phyloP scores from a whole-genome alignment of 805 yeast genomes.

The Lipomyces orientalis region DNA sequence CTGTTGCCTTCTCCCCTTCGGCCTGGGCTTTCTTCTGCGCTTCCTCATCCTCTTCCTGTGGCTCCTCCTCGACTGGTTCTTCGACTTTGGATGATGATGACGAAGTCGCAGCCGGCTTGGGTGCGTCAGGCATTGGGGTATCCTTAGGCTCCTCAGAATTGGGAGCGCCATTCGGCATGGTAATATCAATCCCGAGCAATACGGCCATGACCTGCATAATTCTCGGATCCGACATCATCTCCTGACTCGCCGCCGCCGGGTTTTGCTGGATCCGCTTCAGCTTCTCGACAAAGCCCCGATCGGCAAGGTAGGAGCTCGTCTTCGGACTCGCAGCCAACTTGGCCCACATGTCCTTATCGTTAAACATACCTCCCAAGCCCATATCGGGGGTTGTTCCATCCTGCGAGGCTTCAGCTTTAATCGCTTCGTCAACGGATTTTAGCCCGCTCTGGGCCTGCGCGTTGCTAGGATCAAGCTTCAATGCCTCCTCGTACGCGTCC shows the following conservation, averaged over 20 bases:
- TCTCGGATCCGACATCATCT: conserved; percentile 79
- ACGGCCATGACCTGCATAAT: conserved; percentile 88
- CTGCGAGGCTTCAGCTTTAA: conserved; percentile 53
- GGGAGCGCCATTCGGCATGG: conserved; percentile 41
- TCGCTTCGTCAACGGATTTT: conserved; percentile 67
- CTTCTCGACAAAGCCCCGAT: conserved; percentile 80
- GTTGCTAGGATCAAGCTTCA: conserved; percentile 79
- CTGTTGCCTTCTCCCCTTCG: conserved; percentile 74
- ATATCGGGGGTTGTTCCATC: conserved; percentile 62
- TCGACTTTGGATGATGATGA: conserved; percentile 32
- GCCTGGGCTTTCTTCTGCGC: conserved; percentile 46
- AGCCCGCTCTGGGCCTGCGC: conserved; percentile 88
- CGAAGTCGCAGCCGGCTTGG: conserved; percentile 40
- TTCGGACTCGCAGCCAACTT: conserved; percentile 83
- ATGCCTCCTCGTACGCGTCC: conserved; percentile 72
- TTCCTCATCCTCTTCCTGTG: conserved; percentile 47
- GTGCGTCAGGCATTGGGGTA: conserved; percentile 42
- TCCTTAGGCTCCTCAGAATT: conserved; percentile 38
- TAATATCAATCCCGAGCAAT: conserved; percentile 73
- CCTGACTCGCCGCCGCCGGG: conserved; percentile 75
- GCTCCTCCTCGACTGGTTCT: conserved; percentile 42
- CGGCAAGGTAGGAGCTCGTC: conserved; percentile 84
- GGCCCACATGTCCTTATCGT: conserved; percentile 77
- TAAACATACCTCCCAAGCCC: conserved; percentile 78
- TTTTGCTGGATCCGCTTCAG: conserved; percentile 59